Percentiles rank a stretch among this genome's conserved stretches.
Conservation (phyloP, 2,329 filamentous ascomycete genomes). For the Ophiosphaerella herpotricha region DNA sequence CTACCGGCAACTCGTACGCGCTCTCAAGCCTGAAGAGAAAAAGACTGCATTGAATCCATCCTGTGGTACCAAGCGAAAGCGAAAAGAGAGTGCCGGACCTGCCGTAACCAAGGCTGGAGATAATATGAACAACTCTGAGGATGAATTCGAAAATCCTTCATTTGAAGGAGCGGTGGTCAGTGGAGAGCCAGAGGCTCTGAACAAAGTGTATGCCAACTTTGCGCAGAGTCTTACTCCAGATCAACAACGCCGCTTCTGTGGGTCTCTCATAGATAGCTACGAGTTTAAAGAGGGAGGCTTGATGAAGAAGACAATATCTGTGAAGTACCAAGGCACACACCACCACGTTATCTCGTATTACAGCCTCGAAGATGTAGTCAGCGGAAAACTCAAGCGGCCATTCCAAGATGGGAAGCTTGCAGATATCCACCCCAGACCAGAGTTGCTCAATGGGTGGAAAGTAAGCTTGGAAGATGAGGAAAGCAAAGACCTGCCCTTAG, state of each 20-base stretch:
- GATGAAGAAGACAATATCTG: slow-evolving; percentile 91
- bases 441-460: slow-evolving; percentile 44
- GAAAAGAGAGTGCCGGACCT: slow-evolving; percentile 36
- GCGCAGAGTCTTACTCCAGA: slow-evolving; percentile 49
- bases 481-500: slow-evolving; percentile 39
- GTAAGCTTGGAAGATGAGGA: slow-evolving; percentile 46
- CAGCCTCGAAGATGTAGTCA: slow-evolving; percentile 74
- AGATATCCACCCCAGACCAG: slow-evolving; percentile 39
- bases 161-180: slow-evolving; percentile 22
- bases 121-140: slow-evolving; percentile 34
- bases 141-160: slow-evolving; percentile 38
- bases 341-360: slow-evolving; percentile 93
- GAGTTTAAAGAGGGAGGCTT: slow-evolving; percentile 81
- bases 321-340: slow-evolving; percentile 72
- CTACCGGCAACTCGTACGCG: slow-evolving; percentile 71
- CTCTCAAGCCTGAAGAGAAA: slow-evolving; percentile 44
- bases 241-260: slow-evolving; percentile 68
- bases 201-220: slow-evolving; percentile 44
- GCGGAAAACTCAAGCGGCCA: slow-evolving; percentile 42
- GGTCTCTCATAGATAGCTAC: slow-evolving; percentile 87
- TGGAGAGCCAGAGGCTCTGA: slow-evolving; percentile 31
- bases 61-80: slow-evolving; percentile 44
- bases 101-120: slow-evolving; percentile 37
- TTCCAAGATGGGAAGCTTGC: slow-evolving; percentile 40
- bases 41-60: slow-evolving; percentile 43